Evolutionary conservation across 164 flowering plant genomes (phyloP).

Genomic region (Paratinospora sagittata): DNA sequence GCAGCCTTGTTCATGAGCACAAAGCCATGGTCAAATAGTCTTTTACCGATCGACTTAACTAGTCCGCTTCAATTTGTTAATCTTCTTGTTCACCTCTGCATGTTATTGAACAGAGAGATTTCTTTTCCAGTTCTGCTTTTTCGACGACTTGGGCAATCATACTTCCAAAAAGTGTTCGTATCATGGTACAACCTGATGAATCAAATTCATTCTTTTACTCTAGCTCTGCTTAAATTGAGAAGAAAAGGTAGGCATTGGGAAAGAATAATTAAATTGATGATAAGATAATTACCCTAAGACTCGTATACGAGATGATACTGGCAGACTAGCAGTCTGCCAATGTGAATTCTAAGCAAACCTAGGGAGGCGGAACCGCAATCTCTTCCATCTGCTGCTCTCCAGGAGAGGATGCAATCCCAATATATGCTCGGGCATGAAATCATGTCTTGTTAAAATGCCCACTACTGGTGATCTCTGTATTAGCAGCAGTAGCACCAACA

Average conservation of each 20-base stretch:
- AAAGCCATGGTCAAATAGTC: no score
- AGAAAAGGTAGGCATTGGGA: no score
- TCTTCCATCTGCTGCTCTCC: slow-evolving; percentile 55
- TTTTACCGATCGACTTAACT: no score
- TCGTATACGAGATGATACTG: no score
- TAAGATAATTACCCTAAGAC: not conserved
- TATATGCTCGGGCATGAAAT: slow-evolving; percentile 84
- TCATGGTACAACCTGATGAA: not conserved
- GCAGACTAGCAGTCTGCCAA: no score
- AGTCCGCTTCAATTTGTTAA: no score
- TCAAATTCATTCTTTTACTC: no score
- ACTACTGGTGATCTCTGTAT: slow-evolving; percentile 74
- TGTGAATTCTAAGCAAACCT: slow-evolving; percentile 16
- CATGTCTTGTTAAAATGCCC: slow-evolving; percentile 88
- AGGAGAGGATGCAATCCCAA: slow-evolving; percentile 56
- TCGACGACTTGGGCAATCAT: not conserved
- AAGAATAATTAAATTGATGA: no score
- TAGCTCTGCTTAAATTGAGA: no score
- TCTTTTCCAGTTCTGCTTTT: not conserved
- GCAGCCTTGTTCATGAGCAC: no score
- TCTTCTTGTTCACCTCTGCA: no score
- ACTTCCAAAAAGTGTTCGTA: not conserved
- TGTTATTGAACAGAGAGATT: no score
- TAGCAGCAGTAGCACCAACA: slow-evolving; percentile 2
- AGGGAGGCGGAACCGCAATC: slow-evolving; percentile 43